Evolutionary conservation across 2,329 filamentous ascomycete species (phyloP).

Genomic region (Trematosphaeria pertusa): DNA sequence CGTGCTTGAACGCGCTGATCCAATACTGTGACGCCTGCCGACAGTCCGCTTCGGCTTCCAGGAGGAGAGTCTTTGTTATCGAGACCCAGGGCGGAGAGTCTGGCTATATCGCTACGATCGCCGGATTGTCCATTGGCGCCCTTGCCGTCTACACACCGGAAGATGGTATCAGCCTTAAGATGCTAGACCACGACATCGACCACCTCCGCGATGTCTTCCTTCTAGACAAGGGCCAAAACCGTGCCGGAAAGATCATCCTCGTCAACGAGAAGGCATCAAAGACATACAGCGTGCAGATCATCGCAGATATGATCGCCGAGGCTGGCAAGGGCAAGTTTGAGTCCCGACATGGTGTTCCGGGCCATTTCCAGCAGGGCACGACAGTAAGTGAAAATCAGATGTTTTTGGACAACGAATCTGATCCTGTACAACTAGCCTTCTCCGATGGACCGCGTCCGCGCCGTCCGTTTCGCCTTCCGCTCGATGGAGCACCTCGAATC

Average conservation of each 20-base stretch:
- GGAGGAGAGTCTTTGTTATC: constrained; percentile 94
- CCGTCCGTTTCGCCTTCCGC: constrained; percentile 90
- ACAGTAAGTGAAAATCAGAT: constrained; percentile 9
- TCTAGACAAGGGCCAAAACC: constrained; percentile 83
- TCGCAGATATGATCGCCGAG: constrained; percentile 94
- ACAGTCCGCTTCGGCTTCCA: constrained; percentile 92
- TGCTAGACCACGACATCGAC: constrained; percentile 88
- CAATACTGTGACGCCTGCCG: constrained; percentile 97
- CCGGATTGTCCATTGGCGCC: constrained; percentile 89
- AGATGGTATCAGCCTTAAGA: constrained; percentile 91
- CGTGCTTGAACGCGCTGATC: constrained; percentile 93
- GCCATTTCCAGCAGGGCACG: constrained; percentile 52
- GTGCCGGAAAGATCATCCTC: constrained; percentile 93
- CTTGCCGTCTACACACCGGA: constrained; percentile 95
- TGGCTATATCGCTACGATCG: constrained; percentile 90
- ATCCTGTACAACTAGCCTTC: constrained; percentile 67
- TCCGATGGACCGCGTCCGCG: constrained; percentile 93
- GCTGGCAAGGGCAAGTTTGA: constrained; percentile 93
- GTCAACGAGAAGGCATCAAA: constrained; percentile 92
- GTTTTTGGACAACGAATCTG: not conserved
- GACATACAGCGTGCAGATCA: constrained; percentile 90
- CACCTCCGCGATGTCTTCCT: constrained; percentile 86
- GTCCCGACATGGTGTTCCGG: constrained; percentile 73
- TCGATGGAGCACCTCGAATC: constrained; percentile 90
- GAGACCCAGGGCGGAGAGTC: constrained; percentile 96